These are phyloP conservation scores for Colletotrichum incanum DNA, from an alignment of 2,329 filamentous ascomycete species.

Conservation along the genomic window DNA sequence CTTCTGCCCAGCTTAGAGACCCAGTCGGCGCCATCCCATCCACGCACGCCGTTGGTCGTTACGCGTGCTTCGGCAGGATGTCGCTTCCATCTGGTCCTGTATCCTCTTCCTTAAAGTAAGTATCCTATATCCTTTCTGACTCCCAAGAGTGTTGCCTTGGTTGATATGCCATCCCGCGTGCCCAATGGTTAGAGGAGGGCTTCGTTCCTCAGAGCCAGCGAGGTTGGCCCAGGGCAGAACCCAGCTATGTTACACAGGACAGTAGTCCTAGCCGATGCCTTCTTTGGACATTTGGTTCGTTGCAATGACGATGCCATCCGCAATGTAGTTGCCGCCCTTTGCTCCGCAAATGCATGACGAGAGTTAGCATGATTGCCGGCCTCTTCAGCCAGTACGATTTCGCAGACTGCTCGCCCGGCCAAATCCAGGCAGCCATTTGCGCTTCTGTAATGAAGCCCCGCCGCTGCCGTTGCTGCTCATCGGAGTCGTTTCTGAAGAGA, in stretches of 20 bases:
- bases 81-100: not conserved
- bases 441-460: constrained; percentile 39
- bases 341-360: not conserved
- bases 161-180: not conserved
- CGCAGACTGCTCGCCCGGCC: constrained; percentile 51
- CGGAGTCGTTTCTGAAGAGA: constrained; percentile 19
- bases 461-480: constrained; percentile 35
- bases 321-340: not conserved
- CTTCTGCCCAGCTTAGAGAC: not conserved
- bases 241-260: not conserved
- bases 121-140: not conserved
- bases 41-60: not conserved
- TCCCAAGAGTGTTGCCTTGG: not conserved
- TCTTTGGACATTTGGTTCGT: not conserved
- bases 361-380: constrained; percentile 3
- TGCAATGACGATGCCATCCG: not conserved
- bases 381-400: constrained; percentile 45
- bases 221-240: not conserved
- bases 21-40: not conserved
- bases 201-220: not conserved
- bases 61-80: not conserved
- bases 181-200: too few species aligned
- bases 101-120: too few species aligned
- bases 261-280: not conserved
- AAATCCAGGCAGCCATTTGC: constrained; percentile 53